phyloP scores from a whole-genome alignment of 768 basidiomycete species.

The Cystofilobasidium ferigula region DNA sequence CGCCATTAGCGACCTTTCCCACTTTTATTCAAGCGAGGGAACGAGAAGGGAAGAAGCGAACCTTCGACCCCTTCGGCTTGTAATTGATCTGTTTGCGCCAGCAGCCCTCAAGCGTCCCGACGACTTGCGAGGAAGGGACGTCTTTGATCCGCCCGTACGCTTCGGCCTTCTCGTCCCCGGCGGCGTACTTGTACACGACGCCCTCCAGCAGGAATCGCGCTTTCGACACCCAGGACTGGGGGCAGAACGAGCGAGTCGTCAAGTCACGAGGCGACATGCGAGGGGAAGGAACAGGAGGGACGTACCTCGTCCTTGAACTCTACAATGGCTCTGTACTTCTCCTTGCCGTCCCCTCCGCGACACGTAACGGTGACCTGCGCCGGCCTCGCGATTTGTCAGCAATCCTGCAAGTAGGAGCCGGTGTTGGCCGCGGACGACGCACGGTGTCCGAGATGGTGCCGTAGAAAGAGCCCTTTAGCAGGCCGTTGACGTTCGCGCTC shows the following conservation, averaged over 20 bases:
- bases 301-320: conserved; percentile 91
- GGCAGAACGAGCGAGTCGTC: neutral
- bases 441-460: conserved; percentile 65
- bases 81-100: conserved; percentile 79
- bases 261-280: neutral
- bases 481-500: conserved; percentile 76
- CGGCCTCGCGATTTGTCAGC: conserved; percentile 13
- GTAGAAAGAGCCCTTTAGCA: conserved; percentile 80
- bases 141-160: conserved; percentile 56
- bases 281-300: neutral
- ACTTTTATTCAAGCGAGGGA: neutral
- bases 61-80: conserved; percentile 45
- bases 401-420: conserved; percentile 30
- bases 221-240: conserved; percentile 76
- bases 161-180: conserved; percentile 46
- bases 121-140: conserved; percentile 64
- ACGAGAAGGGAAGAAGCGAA: conserved; percentile 29
- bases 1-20: neutral
- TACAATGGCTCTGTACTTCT: conserved; percentile 64
- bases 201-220: conserved; percentile 79
- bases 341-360: conserved; percentile 50
- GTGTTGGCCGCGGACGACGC: neutral
- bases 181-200: conserved; percentile 70
- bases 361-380: conserved; percentile 60
- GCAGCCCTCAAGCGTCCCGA: conserved; percentile 74